Percentiles rank a stretch among this genome's conserved stretches.
phyloP scores from a whole-genome alignment of 805 yeast genomes.

The Candida krabiensis region DNA sequence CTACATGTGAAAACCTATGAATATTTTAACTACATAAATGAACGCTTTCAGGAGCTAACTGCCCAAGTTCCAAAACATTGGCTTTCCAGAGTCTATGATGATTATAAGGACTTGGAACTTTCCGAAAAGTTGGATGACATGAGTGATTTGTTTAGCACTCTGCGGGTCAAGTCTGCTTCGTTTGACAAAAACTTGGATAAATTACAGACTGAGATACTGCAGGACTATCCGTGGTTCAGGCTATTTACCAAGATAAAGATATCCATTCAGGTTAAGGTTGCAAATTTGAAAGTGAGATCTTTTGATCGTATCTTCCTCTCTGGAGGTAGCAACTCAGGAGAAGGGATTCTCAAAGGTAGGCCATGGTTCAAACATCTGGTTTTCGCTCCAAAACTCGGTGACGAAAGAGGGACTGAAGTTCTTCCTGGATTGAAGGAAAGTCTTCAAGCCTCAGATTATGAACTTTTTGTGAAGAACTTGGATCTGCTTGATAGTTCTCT shows the following conservation, averaged over 20 bases:
- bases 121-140: conserved; percentile 11
- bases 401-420: conserved; percentile 51
- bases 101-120: conserved; percentile 24
- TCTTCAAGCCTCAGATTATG: conserved; percentile 44
- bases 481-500: conserved; percentile 10
- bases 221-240: conserved; percentile 81
- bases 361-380: conserved; percentile 65
- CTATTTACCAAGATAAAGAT: conserved; percentile 56
- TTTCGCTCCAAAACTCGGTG: conserved; percentile 55
- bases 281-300: conserved; percentile 52
- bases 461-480: conserved; percentile 23
- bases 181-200: conserved; percentile 23
- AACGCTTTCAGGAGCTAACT: conserved; percentile 33
- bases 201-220: conserved; percentile 50
- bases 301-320: conserved; percentile 56
- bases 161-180: conserved; percentile 10
- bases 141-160: conserved; percentile 5
- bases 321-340: conserved; percentile 14
- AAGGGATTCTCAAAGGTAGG: conserved; percentile 48
- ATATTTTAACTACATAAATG: conserved; percentile 45
- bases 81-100: conserved; percentile 23
- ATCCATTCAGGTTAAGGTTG: conserved; percentile 54
- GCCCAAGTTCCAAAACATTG: conserved; percentile 31
- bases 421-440: conserved; percentile 64
- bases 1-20: conserved; percentile 45